Evolutionary conservation across 2,329 filamentous ascomycete genomes (phyloP), one percentile per base, ranked within the genome.

Genomic region (Alternaria gaisen): DNA sequence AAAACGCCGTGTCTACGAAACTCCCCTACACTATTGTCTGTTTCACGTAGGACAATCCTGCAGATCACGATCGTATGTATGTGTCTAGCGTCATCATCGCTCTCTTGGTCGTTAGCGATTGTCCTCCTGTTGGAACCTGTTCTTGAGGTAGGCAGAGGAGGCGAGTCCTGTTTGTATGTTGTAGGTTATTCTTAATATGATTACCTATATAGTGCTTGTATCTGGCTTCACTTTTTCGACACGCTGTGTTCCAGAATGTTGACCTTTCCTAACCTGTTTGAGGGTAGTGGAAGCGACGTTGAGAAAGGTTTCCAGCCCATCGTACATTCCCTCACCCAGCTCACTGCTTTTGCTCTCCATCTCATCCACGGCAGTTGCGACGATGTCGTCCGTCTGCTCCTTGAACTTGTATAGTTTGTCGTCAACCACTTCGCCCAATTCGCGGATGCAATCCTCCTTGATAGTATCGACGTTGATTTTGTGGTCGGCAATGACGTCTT

Each of bases 401-500:
- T 34, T 47, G 6, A 63, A 60, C 36, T 42, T 58, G 6, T 9
- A 18, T 11, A 63, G 36, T 42, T 61, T 63, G 0, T 61, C 48
- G 28, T 57, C 28, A 4, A 56, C 38, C 1, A 53, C 46, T 7
- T 43, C 44, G 22, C 59, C 40, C 42, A 60, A 20, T 16, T 63
- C 57, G 6, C 12, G 36, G 8, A 61, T 47, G 20, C 47, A 40
- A 18, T 58, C 59, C 11, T 61, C 48, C 32, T 59, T 64, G 36
- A 47, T 44, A 10, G 50, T 43, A 3, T 18, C 36, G 7, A 61
- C 30, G 11, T 61, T 46, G 8, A 59, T 20, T 26, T 53, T 57
- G 9, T 60, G 41, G 4, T 67, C 60, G 4, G 55, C 60, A 4
- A 67, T 11, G 10, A 61, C 41, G 4, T 64, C 63, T 11, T 52